Evolutionary conservation across 768 basidiomycete species (phyloP).

Genomic region (Suillus decipiens): DNA sequence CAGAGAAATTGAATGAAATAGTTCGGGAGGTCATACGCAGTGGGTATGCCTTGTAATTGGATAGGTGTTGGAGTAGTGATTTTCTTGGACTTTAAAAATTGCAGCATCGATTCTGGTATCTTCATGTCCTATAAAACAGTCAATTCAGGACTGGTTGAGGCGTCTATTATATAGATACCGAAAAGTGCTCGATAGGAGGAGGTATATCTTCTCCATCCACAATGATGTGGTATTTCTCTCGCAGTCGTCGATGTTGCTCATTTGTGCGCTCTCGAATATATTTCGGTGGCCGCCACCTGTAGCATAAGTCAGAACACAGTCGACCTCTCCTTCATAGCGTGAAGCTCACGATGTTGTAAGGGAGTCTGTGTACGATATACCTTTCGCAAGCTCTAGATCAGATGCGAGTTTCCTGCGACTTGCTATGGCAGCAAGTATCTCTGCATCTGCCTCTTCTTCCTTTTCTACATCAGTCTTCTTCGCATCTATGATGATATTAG

Average conservation of each 20-base stretch:
- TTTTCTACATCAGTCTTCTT: conserved; percentile 87
- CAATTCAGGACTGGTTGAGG: conserved; percentile 1
- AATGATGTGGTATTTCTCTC: conserved; percentile 92
- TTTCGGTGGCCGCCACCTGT: conserved; percentile 85
- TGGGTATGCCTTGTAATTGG: conserved; percentile 95
- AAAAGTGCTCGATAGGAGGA: conserved; percentile 89
- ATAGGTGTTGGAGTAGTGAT: conserved; percentile 92
- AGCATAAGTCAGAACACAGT: conserved; percentile 8
- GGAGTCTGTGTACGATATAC: conserved; percentile 87
- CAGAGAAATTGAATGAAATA: conserved; percentile 4
- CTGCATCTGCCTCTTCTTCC: conserved; percentile 84
- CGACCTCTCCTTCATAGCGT: not conserved
- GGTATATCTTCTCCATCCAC: conserved; percentile 95
- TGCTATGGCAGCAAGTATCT: conserved; percentile 89
- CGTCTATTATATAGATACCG: conserved; percentile 41
- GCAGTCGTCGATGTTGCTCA: conserved; percentile 70
- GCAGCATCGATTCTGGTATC: conserved; percentile 84
- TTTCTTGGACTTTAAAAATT: conserved; percentile 81
- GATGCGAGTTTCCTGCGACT: conserved; percentile 90
- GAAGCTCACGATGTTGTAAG: conserved; percentile 72
- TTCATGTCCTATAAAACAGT: conserved; percentile 84
- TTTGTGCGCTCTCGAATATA: conserved; percentile 73
- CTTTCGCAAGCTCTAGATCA: conserved; percentile 90
- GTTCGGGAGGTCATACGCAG: conserved; percentile 62
- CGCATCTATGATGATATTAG: conserved; percentile 53